Conservation (phyloP, 2,329 filamentous ascomycete species). For the Exophiala sp. region DNA sequence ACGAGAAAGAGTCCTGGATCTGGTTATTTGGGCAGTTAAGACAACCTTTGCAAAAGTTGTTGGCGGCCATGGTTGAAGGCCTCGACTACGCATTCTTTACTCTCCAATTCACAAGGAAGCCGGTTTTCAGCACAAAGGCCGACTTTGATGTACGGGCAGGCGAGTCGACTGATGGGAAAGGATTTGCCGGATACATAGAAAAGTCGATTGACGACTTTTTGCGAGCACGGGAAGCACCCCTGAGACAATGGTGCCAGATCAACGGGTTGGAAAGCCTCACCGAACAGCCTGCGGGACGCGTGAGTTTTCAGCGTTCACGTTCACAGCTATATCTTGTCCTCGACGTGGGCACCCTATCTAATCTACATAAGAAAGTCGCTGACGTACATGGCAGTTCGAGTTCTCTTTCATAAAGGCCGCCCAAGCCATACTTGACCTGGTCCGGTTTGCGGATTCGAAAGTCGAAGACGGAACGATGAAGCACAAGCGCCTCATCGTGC, state of each 20-base stretch:
- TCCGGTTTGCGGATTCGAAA: constrained; percentile 64
- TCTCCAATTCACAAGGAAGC: constrained; percentile 15
- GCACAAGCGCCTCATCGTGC: constrained; percentile 61
- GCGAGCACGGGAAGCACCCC: constrained; percentile 11
- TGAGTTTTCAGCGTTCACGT: constrained; percentile 29
- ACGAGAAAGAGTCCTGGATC: constrained; percentile 15
- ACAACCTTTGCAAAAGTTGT: constrained; percentile 4
- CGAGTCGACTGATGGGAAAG: constrained; percentile 5
- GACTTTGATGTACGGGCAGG: constrained; percentile 8
- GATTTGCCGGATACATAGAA: constrained; percentile 15
- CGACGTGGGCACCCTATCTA: constrained; percentile 18
- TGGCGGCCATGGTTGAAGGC: constrained; percentile 18
- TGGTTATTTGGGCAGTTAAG: constrained; percentile 10
- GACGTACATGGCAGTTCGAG: constrained; percentile 62
- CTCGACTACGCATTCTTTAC: constrained; percentile 20
- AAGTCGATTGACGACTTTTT: constrained; percentile 16
- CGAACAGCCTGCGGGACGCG: constrained; percentile 30
- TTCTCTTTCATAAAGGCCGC: constrained; percentile 61
- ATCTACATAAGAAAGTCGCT: constrained; percentile 44
- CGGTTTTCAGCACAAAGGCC: constrained; percentile 13
- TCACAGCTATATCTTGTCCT: constrained; percentile 28
- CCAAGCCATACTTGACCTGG: constrained; percentile 59
- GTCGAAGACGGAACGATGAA: constrained; percentile 61
- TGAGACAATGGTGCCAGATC: constrained; percentile 30
- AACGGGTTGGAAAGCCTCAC: constrained; percentile 56